Evolutionary conservation across 352 stramenopile genomes (phyloP).

Genomic region (Lagenidium giganteum): DNA sequence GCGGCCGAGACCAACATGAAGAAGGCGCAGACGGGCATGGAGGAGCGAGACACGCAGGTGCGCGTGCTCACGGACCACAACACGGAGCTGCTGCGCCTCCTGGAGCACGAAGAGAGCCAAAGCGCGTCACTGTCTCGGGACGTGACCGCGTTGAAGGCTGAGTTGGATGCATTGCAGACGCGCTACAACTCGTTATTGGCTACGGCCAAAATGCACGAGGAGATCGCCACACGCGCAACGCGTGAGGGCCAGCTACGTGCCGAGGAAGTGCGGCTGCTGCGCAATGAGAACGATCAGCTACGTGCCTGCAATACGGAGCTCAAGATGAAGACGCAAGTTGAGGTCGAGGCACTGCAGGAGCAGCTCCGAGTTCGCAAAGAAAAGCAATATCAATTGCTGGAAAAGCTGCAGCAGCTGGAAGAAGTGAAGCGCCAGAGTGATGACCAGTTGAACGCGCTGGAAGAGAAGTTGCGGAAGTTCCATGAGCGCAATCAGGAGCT

Average conservation of each 20-base stretch:
- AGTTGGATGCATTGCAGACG: conserved; percentile 83
- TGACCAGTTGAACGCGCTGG: conserved; percentile 84
- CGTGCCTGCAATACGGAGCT: conserved; percentile 90
- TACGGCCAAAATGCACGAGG: conserved; percentile 91
- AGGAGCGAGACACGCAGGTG: conserved; percentile 92
- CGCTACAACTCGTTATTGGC: conserved; percentile 89
- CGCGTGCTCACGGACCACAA: conserved; percentile 95
- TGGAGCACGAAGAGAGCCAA: conserved; percentile 94
- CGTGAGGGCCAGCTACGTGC: conserved; percentile 90
- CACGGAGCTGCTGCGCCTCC: conserved; percentile 90
- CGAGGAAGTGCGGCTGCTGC: conserved; percentile 92
- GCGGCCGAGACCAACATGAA: conserved; percentile 67
- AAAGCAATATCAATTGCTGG: conserved; percentile 96
- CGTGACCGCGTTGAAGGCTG: conserved; percentile 45
- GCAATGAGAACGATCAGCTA: conserved; percentile 89
- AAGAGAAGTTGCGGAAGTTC: conserved; percentile 89
- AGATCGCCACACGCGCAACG: conserved; percentile 83
- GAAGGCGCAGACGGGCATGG: conserved; percentile 72
- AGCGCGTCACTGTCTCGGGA: conserved; percentile 52
- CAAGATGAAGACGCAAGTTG: conserved; percentile 93
- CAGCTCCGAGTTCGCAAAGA: conserved; percentile 95
- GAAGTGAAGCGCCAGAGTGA: conserved; percentile 90
- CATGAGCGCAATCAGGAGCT: conserved; percentile 89
- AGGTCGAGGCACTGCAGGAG: conserved; percentile 94
- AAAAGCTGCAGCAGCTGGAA: conserved; percentile 95